Evolutionary conservation across 75 land plant genomes (phyloP).

Genomic region (Sequoiadendron giganteum): DNA sequence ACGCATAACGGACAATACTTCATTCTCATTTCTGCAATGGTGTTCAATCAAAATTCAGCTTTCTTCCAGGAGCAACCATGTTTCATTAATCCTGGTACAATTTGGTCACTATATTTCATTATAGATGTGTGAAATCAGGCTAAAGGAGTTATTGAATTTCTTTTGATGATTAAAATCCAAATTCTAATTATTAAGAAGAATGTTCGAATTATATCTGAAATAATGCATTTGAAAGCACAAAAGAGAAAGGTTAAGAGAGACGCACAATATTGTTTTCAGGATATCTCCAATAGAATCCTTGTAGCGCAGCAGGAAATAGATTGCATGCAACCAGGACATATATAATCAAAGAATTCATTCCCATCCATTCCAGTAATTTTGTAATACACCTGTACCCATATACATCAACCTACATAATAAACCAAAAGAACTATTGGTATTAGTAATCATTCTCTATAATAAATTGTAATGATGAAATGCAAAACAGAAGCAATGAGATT

Average conservation of each 20-base stretch:
- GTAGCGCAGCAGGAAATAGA: constrained; percentile 48
- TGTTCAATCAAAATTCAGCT: neutral
- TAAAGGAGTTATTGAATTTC: neutral
- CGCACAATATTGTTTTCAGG: constrained; percentile 74
- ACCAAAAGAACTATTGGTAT: neutral
- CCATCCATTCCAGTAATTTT: constrained; percentile 73
- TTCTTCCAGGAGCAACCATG: neutral
- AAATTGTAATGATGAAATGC: neutral
- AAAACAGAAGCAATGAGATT: neutral
- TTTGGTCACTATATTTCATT: neutral
- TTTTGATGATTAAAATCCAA: neutral
- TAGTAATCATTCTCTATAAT: neutral
- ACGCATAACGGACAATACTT: neutral
- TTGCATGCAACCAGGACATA: constrained; percentile 68
- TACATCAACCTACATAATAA: constrained; percentile 66
- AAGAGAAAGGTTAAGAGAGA: neutral
- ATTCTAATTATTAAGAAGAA: neutral
- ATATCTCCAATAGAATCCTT: constrained; percentile 77
- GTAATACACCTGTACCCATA: constrained; percentile 41
- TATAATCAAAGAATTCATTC: constrained; percentile 70
- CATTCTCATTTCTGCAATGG: neutral
- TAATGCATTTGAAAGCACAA: neutral
- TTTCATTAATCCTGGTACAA: neutral
- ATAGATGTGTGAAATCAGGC: neutral
- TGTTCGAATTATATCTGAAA: neutral